Conservation (phyloP, 2,329 filamentous ascomycete genomes). For the Colletotrichum sojae region DNA sequence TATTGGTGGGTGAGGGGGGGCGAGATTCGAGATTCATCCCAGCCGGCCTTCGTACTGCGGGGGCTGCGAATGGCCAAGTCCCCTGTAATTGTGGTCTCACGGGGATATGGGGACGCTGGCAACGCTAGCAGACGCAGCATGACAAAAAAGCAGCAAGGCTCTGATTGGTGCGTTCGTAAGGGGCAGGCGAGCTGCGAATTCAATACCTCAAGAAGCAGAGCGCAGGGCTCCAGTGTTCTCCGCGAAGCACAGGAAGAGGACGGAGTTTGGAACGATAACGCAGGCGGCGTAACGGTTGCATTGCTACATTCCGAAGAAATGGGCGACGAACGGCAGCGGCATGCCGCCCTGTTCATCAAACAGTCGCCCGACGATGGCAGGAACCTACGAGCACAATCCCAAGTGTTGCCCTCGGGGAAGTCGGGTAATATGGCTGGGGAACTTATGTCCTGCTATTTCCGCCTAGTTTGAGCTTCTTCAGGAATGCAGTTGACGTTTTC, state of each 20-base stretch:
- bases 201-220: background rate
- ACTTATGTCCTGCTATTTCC: slow-evolving; percentile 11
- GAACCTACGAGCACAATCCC: background rate
- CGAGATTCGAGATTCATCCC: background rate
- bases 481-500: background rate
- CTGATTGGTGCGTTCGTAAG: slow-evolving; percentile 29
- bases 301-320: no score
- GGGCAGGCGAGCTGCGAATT: background rate
- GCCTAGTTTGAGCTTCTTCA: background rate
- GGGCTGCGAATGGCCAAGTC: slow-evolving; percentile 6
- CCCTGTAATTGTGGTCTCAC: slow-evolving; percentile 14
- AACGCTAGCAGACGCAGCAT: slow-evolving; percentile 32
- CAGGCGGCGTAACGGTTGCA: background rate
- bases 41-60: slow-evolving; percentile 23
- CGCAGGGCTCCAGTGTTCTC: background rate
- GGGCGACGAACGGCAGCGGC: background rate
- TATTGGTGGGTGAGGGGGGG: background rate
- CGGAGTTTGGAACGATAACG: background rate
- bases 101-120: slow-evolving; percentile 19
- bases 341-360: background rate
- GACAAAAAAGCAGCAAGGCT: slow-evolving; percentile 17
- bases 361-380: background rate
- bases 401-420: no score
- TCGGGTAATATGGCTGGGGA: background rate
- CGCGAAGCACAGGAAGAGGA: background rate